Conservation (phyloP, 495 filamentous ascomycete species). For the Neurospora sp. region DNA sequence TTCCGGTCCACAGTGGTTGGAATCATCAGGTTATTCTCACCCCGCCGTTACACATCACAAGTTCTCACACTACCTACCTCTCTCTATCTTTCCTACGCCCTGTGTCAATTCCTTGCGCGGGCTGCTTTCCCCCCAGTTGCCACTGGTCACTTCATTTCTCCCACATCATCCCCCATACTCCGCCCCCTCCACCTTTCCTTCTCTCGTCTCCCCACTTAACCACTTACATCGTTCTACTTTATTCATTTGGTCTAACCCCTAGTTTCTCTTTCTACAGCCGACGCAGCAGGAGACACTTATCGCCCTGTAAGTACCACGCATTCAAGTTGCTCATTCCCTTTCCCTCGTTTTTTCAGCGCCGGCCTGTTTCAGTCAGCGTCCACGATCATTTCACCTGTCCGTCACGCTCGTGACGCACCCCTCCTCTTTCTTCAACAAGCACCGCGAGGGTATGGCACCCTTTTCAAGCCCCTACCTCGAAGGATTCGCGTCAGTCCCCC, state of each 20-base stretch:
- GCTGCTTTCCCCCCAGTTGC: constrained; percentile 20
- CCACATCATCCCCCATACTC: constrained; percentile 8
- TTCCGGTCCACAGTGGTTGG: constrained; percentile 25
- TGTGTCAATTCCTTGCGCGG: neutral
- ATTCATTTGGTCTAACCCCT: constrained; percentile 29
- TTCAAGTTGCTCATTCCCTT: neutral
- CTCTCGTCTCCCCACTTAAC: constrained; percentile 9
- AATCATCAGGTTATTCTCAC: constrained; percentile 16
- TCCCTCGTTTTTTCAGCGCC: neutral
- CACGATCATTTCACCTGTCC: neutral
- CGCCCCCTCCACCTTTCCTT: constrained; percentile 3
- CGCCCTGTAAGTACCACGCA: constrained; percentile 37
- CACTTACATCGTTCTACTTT: constrained; percentile 10
- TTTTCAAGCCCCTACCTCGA: neutral
- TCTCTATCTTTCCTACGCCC: neutral
- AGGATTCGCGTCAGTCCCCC: neutral
- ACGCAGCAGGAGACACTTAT: constrained; percentile 39
- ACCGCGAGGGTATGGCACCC: neutral
- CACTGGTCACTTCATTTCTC: constrained; percentile 13
- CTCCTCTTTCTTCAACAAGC: neutral
- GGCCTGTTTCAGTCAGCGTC: neutral
- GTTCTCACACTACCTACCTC: neutral
- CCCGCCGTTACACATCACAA: constrained; percentile 15
- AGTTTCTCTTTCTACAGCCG: constrained; percentile 28
- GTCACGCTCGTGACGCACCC: neutral